A percentile compares a stretch with the other conserved stretches of the same genome.
Conservation (phyloP, 2,329 filamentous ascomycete species). For the Dactylellina sp. region DNA sequence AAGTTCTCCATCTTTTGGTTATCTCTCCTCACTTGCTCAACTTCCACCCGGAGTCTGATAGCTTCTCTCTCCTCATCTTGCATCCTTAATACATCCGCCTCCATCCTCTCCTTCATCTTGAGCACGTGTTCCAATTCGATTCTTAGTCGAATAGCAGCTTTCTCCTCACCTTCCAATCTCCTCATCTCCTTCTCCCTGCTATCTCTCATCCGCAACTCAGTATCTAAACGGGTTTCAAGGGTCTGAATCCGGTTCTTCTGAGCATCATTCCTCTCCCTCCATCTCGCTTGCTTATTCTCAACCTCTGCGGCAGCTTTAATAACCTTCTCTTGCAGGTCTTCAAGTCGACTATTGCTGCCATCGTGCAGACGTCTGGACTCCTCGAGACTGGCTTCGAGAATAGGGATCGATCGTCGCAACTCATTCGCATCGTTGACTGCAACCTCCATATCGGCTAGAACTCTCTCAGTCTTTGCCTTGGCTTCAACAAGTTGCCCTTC, state of each 20-base stretch:
- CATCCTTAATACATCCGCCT: conserved; percentile 74
- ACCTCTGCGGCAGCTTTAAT: conserved; percentile 80
- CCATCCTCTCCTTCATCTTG: conserved; percentile 68
- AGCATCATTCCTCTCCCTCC: conserved; percentile 81
- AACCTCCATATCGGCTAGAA: conserved; percentile 71
- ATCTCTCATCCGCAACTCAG: conserved; percentile 77
- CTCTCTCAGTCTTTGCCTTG: conserved; percentile 71
- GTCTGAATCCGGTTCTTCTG: conserved; percentile 82
- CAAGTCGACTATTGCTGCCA: conserved; percentile 83
- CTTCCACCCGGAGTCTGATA: conserved; percentile 63
- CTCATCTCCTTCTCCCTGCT: conserved; percentile 76
- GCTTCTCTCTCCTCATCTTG: conserved; percentile 74
- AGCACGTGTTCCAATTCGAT: conserved; percentile 60
- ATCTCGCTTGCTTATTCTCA: conserved; percentile 82
- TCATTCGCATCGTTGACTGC: conserved; percentile 75
- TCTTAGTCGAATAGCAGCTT: conserved; percentile 69
- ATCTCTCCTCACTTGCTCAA: conserved; percentile 56
- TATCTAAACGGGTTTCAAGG: conserved; percentile 79
- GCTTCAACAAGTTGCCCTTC: conserved; percentile 75
- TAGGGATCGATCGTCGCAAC: conserved; percentile 78
- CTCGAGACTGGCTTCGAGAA: conserved; percentile 80
- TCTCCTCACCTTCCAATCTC: conserved; percentile 73
- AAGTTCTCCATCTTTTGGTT: conserved; percentile 65
- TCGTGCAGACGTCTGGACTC: conserved; percentile 88
- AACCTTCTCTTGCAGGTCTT: conserved; percentile 89